These are phyloP conservation scores for Cucumis cinereus DNA, from an alignment of 306 rosid genomes.

Conservation along the genomic window DNA sequence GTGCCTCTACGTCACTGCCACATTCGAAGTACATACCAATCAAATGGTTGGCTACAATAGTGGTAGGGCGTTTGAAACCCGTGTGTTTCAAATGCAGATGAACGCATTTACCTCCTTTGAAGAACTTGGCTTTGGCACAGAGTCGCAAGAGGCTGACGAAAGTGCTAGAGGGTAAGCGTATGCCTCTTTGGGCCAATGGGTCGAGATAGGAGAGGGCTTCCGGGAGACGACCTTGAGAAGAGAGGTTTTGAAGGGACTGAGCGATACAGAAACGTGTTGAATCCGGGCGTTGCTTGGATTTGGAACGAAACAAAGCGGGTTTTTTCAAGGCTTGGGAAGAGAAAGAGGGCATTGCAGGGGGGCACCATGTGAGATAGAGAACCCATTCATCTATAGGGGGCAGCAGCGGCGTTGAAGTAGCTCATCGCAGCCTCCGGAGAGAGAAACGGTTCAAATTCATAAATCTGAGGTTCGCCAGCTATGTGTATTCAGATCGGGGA, in stretches of 20 bases:
- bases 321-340: conserved; percentile 18
- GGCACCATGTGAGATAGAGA: conserved; percentile 19
- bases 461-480: background rate
- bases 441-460: background rate
- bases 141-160: conserved; percentile 46
- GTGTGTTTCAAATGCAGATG: conserved; percentile 59
- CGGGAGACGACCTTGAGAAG: conserved; percentile 30
- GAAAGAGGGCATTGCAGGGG: conserved; percentile 51
- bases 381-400: conserved; percentile 24
- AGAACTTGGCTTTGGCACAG: conserved; percentile 36
- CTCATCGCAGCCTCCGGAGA: background rate
- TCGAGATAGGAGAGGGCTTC: conserved; percentile 61
- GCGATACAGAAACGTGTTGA: conserved; percentile 40
- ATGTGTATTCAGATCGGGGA: background rate
- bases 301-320: background rate
- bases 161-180: conserved; percentile 50
- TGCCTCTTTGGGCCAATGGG: conserved; percentile 37
- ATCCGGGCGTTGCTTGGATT: conserved; percentile 13
- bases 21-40: conserved; percentile 51
- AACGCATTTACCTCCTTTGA: conserved; percentile 43
- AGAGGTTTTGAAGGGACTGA: conserved; percentile 29
- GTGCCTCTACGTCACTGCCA: conserved; percentile 40
- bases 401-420: background rate
- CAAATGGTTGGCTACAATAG: conserved; percentile 51
- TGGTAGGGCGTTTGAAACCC: conserved; percentile 52